Conservation (phyloP, 2,329 filamentous ascomycete genomes). For the Neonectria neomacrospora region DNA sequence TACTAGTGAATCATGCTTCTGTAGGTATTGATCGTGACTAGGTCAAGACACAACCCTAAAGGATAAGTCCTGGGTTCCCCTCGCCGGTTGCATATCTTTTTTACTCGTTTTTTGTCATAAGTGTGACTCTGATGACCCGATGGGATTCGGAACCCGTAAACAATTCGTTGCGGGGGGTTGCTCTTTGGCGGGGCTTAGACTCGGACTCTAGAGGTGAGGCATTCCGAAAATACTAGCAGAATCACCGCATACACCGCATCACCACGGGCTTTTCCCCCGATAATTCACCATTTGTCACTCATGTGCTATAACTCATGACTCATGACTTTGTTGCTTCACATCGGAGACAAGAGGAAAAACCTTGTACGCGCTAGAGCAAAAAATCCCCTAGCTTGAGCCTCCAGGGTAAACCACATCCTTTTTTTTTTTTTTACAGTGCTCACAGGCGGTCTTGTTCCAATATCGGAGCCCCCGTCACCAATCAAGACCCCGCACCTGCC, state of each 20-base stretch:
- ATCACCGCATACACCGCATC: neutral
- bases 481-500: slow-evolving; percentile 43
- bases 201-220: neutral
- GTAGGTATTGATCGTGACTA: neutral
- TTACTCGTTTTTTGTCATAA: neutral
- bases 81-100: neutral
- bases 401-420: neutral
- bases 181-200: neutral
- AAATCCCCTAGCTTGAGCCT: neutral
- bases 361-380: neutral
- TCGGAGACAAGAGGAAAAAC: neutral
- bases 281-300: neutral
- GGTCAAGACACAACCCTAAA: neutral
- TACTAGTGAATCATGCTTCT: neutral
- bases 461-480: slow-evolving; percentile 36
- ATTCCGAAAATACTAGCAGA: neutral
- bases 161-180: neutral
- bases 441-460: slow-evolving; percentile 18
- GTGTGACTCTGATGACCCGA: slow-evolving; percentile 12
- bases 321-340: neutral
- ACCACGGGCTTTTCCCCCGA: neutral
- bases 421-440: neutral
- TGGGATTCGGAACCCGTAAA: slow-evolving; percentile 5
- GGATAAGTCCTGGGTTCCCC: neutral
- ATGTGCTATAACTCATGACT: neutral